Base-by-base conservation (phyloP, 2,329 filamentous ascomycete genomes). In the Nakataea oryzae region DNA sequence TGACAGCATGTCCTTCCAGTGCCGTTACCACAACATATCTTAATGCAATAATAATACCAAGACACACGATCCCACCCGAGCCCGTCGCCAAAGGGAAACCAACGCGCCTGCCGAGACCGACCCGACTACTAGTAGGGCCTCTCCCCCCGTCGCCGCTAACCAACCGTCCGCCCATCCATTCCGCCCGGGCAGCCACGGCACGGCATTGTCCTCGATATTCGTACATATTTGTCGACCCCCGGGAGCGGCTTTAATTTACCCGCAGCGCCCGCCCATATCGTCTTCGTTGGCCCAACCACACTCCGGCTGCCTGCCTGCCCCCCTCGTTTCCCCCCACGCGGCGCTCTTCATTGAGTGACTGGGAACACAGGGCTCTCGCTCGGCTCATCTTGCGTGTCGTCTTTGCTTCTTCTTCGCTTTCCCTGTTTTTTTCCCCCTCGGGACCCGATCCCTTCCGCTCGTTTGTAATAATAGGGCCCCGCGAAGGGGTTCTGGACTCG, bases 181-280 rank as follows among this genome's bases (percentile, higher is more conserved):
- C 21, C 41, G 41, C 7, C 9, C 41, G 41, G 41, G 41, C 9
- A 50, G 28, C 58, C 56, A 28, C 57, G 60, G 26, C 60, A 62
- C 62, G 62, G 62, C 62, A 60, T 62, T 62, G 41, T 54, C 58
- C 32, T 62, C 58, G 54, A 62, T 62, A 62, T 62, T 62, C 32
- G 58, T 57, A 62, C 50, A 58, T 57, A 28, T 54, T 50, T 47
- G 27, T n/a, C 32, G 13, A 30, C 55, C 41, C 41, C 9, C 41
- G 41, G 17, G 17, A 9, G 21, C 41, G 11, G 41, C 7, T 50
- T 50, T 24, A 50, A 50, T 50, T 50, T 50, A 50, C 41, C 41
- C 41, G 21, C 41, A 50, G 41, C 21, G 41, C 13, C 41, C 21
- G 41, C 13, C 41, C 21, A 50, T 50, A n/a, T 50, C 13, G 41